A percentile compares a stretch with the other conserved stretches of the same genome.
Evolutionary conservation across 2,329 filamentous ascomycete species (phyloP).

Genomic region (Ceratocystis destructans): DNA sequence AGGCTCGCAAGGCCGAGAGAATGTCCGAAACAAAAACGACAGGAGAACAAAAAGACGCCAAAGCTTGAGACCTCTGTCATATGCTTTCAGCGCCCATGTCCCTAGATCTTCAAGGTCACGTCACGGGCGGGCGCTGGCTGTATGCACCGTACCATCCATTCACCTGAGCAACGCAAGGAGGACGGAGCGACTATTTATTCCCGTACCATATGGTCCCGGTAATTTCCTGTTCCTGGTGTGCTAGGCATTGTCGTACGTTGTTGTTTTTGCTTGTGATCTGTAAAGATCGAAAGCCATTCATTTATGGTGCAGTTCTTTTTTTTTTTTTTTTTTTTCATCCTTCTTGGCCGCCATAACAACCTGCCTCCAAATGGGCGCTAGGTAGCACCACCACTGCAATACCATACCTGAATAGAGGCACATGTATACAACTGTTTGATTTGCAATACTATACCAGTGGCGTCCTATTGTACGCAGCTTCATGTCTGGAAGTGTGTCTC

Average conservation of each 20-base stretch:
- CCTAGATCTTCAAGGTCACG: no score
- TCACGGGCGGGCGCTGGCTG: no score
- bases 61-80: no score
- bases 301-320: no score
- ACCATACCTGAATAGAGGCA: background rate
- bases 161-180: no score
- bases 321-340: background rate
- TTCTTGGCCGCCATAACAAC: background rate
- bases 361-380: background rate
- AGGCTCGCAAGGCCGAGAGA: background rate
- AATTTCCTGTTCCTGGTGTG: background rate
- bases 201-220: background rate
- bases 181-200: no score
- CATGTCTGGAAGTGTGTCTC: background rate
- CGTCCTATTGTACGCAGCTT: background rate
- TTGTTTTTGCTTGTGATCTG: background rate
- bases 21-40: background rate
- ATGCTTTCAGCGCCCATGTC: no score
- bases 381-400: background rate
- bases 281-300: background rate
- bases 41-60: background rate
- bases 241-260: background rate
- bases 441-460: background rate
- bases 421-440: background rate
- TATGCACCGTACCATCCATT: no score